Conservation (phyloP, 768 basidiomycete species). For the Melanogaster broomeanus region DNA sequence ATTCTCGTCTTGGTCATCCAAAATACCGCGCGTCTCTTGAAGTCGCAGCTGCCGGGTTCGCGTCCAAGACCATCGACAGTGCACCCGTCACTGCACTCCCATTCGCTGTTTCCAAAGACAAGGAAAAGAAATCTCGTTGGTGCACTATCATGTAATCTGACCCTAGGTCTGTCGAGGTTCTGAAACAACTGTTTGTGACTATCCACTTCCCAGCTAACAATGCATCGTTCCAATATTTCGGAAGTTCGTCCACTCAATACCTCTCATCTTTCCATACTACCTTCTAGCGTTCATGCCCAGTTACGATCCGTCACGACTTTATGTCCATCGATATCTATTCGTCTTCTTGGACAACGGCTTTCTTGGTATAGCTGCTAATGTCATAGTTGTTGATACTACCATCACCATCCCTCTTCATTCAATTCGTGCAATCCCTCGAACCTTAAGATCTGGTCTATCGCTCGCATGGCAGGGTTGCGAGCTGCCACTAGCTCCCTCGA, state of each 20-base stretch:
- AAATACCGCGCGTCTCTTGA: constrained; percentile 48
- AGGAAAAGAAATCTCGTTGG: constrained; percentile 14
- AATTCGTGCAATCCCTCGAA: too few relatives aligned
- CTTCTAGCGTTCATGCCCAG: background rate
- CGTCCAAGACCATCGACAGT: constrained; percentile 6
- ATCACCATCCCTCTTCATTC: background rate
- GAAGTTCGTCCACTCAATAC: background rate
- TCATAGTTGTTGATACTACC: background rate
- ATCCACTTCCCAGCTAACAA: constrained; percentile 1
- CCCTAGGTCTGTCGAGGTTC: background rate
- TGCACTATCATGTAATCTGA: constrained; percentile 14
- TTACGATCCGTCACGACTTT: constrained; percentile 2
- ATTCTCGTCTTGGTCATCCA: constrained; percentile 40
- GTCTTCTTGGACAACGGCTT: background rate
- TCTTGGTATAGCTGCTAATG: constrained; percentile 5
- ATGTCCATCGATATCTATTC: constrained; percentile 3
- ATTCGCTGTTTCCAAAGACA: constrained; percentile 10
- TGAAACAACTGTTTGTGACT: background rate
- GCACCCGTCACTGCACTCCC: constrained; percentile 6
- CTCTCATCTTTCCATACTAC: background rate
- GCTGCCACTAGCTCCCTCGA: too few relatives aligned
- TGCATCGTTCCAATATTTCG: background rate
- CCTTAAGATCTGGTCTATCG: too few relatives aligned
- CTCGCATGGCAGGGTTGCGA: too few relatives aligned
- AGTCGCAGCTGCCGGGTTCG: constrained; percentile 50